Percentiles rank a stretch among this genome's conserved stretches.
These are phyloP conservation scores for Lecanicillium sp. DNA, from an alignment of 2,329 filamentous ascomycete species.

Conservation along the genomic window DNA sequence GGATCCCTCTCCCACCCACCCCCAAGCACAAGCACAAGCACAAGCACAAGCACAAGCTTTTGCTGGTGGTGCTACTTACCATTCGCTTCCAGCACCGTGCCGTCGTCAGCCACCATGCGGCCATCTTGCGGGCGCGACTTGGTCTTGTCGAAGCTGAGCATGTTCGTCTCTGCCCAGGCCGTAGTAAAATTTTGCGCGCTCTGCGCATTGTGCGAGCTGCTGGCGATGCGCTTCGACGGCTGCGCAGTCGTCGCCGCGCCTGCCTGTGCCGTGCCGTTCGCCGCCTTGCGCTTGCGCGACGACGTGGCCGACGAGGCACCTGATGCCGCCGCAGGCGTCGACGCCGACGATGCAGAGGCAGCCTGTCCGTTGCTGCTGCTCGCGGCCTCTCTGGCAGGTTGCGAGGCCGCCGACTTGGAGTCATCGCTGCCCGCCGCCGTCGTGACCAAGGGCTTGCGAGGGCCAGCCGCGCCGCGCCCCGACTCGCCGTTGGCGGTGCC, in stretches of 20 bases:
- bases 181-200: conserved; percentile 35
- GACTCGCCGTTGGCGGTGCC: conserved; percentile 34
- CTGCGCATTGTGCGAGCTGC: conserved; percentile 24
- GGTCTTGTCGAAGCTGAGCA: conserved; percentile 79
- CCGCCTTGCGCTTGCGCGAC: conserved; percentile 83
- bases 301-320: conserved; percentile 44
- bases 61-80: conserved; percentile 50
- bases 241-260: conserved; percentile 15
- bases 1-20: no score
- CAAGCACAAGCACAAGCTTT: not conserved
- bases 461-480: conserved; percentile 27
- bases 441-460: conserved; percentile 31
- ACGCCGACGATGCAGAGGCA: conserved; percentile 16
- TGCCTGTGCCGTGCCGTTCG: conserved; percentile 23
- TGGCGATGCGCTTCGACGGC: conserved; percentile 19
- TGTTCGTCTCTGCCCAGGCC: conserved; percentile 62
- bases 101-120: conserved; percentile 83
- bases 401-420: conserved; percentile 28
- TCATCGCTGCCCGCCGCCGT: conserved; percentile 31
- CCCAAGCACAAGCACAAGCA: not conserved
- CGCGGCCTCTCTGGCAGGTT: conserved; percentile 27
- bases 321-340: conserved; percentile 33
- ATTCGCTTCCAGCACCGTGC: conserved; percentile 74
- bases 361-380: conserved; percentile 19
- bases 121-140: conserved; percentile 65